Conservation (phyloP, 768 basidiomycete genomes). For the Macrolepiota dolichaula region DNA sequence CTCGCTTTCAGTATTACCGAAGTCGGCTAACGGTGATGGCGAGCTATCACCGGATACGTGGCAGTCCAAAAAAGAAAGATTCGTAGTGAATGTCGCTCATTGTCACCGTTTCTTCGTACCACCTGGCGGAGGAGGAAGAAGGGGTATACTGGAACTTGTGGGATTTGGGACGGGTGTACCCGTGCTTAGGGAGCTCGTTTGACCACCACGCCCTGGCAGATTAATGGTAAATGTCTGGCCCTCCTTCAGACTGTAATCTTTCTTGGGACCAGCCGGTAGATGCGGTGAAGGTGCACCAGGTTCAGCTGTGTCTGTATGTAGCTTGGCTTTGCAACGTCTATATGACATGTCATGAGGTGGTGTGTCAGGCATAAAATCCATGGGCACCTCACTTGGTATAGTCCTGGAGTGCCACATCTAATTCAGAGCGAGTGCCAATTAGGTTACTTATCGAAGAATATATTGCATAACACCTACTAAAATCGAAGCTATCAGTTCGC, state of each 20-base stretch:
- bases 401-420: constrained; percentile 84
- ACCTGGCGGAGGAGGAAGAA: constrained; percentile 84
- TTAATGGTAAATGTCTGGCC: constrained; percentile 92
- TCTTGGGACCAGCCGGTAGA: constrained; percentile 76
- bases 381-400: constrained; percentile 63
- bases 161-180: constrained; percentile 18
- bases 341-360: constrained; percentile 6
- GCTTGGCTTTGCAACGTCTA: constrained; percentile 63
- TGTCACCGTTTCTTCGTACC: constrained; percentile 44
- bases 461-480: constrained; percentile 56
- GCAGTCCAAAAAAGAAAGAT: not conserved
- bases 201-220: constrained; percentile 75
- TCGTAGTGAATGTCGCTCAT: too few species aligned
- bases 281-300: constrained; percentile 56
- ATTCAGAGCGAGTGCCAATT: not conserved
- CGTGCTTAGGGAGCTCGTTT: constrained; percentile 34
- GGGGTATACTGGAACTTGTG: constrained; percentile 48
- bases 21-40: not conserved
- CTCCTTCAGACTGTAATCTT: constrained; percentile 91
- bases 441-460: not conserved
- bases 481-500: constrained; percentile 86
- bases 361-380: not conserved
- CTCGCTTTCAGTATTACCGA: not conserved
- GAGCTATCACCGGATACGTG: not conserved
- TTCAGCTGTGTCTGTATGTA: constrained; percentile 47